Percentiles rank a stretch among this genome's conserved stretches.
Evolutionary conservation across 805 yeast species (phyloP).

Genomic region (Pichia manshurica): DNA sequence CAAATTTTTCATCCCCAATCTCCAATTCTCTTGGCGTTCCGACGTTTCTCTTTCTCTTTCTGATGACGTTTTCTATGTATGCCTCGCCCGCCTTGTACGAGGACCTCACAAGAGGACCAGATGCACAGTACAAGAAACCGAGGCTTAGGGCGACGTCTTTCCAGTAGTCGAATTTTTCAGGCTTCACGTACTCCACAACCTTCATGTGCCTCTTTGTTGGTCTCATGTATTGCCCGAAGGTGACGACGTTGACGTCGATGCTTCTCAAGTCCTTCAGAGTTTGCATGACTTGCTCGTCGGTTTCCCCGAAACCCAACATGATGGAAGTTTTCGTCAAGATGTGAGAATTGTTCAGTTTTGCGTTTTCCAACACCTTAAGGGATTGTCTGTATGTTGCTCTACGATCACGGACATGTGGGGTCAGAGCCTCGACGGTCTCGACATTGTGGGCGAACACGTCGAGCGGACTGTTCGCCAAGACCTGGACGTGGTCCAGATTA

Average conservation of each 20-base stretch:
- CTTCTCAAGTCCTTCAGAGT: conserved; percentile 73
- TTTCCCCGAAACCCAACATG: conserved; percentile 96
- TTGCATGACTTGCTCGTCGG: conserved; percentile 79
- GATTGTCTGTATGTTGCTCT: conserved; percentile 94
- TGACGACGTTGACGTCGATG: conserved; percentile 83
- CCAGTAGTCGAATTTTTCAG: conserved; percentile 94
- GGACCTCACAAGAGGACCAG: conserved; percentile 95
- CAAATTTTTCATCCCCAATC: conserved; percentile 27
- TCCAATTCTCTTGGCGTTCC: conserved; percentile 31
- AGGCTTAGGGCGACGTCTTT: conserved; percentile 74
- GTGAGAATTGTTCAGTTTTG: conserved; percentile 69
- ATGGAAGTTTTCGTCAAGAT: conserved; percentile 88
- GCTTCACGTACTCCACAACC: conserved; percentile 90
- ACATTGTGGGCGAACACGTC: conserved; percentile 97
- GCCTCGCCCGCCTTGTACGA: conserved; percentile 98
- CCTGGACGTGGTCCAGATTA: conserved; percentile 69
- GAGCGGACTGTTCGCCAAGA: conserved; percentile 77
- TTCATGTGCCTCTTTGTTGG: conserved; percentile 98
- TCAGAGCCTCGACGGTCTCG: conserved; percentile 92
- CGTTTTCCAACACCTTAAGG: conserved; percentile 67
- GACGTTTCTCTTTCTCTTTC: conserved; percentile 54
- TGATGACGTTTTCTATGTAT: conserved; percentile 87
- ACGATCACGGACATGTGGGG: conserved; percentile 94
- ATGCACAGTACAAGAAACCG: conserved; percentile 95
- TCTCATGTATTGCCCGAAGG: conserved; percentile 98